Evolutionary conservation across 495 filamentous ascomycete genomes (phyloP), one percentile per base, ranked within the genome.

Genomic region (Polyplosphaeria fusca): DNA sequence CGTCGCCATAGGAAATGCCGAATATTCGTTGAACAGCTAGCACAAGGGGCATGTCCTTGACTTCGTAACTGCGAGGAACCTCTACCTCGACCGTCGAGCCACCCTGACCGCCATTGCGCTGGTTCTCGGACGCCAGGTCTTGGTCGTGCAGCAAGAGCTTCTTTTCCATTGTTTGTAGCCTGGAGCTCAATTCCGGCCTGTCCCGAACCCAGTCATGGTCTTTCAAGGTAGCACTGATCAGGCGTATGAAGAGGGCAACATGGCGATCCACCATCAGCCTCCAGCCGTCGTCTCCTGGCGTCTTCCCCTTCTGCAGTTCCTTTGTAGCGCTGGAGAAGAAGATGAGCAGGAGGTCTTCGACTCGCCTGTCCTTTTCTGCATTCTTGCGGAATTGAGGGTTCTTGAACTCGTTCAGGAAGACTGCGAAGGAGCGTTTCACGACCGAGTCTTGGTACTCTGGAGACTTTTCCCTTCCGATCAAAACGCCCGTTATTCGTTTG

Each of bases 81-180:
- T 86, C 77, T 5, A 89, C 87, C 68, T 95, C 91, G 25, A 89
- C 81, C 14, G 81, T 81, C 26, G 81, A 79, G 32, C 82, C 79
- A 16, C 77, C 81, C 14, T 73, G 63, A 45, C 79, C 74, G 43
- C 80, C 74, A 63, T 76, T 87, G 54, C 69, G 73, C 64, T 62
- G 75, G 66, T 77, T 68, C 48, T 77, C 73, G 16, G 83, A 76
- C 19, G 77, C 80, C 23, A 98, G 78, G 68, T 95, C 90, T 70
- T 96, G 88, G 67, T 98, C 93, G 68, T 96, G 91, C n/a, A 86
- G 83, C 58, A 99, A 78, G 35, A 99, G 82, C 73, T 97, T 97
- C 62, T 82, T 91, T 70, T 99, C 94, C 57, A 99, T 74, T 3
- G 85, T 91, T 28, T 80, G 77, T 57, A 99, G 73, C 59, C 89